phyloP scores from a whole-genome alignment of 148 eudicot species.

The Suaeda aralocaspica region DNA sequence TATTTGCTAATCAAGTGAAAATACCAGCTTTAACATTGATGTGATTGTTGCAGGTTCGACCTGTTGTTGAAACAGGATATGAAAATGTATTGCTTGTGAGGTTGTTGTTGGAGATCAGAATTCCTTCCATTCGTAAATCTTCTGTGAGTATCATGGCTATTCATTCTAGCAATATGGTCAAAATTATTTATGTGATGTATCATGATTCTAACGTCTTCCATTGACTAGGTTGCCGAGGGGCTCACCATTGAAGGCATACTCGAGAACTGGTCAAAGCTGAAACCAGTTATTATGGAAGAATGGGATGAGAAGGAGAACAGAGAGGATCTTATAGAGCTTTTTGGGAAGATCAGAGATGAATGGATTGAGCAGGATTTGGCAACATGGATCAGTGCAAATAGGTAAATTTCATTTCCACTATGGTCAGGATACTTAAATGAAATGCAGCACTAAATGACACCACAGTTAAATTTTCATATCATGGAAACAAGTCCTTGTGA shows the following conservation, averaged over 20 bases:
- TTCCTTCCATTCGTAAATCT: slow-evolving; percentile 67
- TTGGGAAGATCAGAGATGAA: slow-evolving; percentile 88
- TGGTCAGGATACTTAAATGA: neutral
- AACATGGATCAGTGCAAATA: slow-evolving; percentile 95
- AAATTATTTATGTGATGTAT: neutral
- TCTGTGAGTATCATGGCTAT: slow-evolving; percentile 49
- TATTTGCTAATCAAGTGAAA: slow-evolving; percentile 3
- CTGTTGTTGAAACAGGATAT: slow-evolving; percentile 98
- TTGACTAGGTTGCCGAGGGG: slow-evolving; percentile 72
- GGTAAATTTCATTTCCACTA: slow-evolving; percentile 39
- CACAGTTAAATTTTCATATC: neutral
- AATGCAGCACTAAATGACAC: neutral
- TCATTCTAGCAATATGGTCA: neutral
- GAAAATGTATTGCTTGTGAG: slow-evolving; percentile 88
- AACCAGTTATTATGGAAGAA: slow-evolving; percentile 71
- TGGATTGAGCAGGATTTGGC: slow-evolving; percentile 86
- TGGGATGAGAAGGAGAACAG: slow-evolving; percentile 76
- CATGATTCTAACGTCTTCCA: neutral
- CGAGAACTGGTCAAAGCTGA: slow-evolving; percentile 72
- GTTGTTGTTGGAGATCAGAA: slow-evolving; percentile 66
- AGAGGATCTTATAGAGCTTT: slow-evolving; percentile 68
- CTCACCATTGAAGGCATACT: slow-evolving; percentile 72
- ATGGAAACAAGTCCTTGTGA: too few species aligned
- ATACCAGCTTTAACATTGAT: slow-evolving; percentile 9
- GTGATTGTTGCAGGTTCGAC: slow-evolving; percentile 65